Conservation (phyloP, 2,329 filamentous ascomycete genomes). For the Nemania bipapillata region DNA sequence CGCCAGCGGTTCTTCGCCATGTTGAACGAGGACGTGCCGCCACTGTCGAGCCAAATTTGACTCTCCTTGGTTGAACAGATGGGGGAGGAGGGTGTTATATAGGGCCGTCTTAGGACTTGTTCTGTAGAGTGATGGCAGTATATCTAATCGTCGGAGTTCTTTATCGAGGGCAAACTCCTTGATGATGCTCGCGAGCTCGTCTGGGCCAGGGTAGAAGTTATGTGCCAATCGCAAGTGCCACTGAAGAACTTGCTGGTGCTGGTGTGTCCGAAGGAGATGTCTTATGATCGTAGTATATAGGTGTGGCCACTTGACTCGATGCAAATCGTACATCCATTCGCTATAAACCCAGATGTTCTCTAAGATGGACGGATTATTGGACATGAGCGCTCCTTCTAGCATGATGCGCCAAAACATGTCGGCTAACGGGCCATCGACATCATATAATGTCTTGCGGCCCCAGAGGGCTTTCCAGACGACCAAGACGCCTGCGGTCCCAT, state of each 20-base stretch:
- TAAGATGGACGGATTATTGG: conserved; percentile 49
- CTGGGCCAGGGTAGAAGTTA: conserved; percentile 56
- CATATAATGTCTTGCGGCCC: conserved; percentile 49
- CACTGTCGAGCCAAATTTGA: conserved; percentile 60
- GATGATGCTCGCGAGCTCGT: conserved; percentile 57
- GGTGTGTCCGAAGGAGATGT: conserved; percentile 55
- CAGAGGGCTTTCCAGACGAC: conserved; percentile 50
- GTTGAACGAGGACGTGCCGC: conserved; percentile 57
- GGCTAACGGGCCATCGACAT: conserved; percentile 44
- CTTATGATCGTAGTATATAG: conserved; percentile 62
- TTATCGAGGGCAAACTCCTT: conserved; percentile 55
- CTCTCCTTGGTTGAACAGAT: conserved; percentile 61
- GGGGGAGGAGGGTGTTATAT: conserved; percentile 65
- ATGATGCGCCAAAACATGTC: conserved; percentile 50
- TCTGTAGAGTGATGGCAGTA: conserved; percentile 60
- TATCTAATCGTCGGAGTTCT: conserved; percentile 53
- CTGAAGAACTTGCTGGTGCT: conserved; percentile 54
- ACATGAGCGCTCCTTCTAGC: conserved; percentile 50
- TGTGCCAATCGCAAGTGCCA: conserved; percentile 62
- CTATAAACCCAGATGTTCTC: conserved; percentile 55
- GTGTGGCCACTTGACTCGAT: conserved; percentile 60
- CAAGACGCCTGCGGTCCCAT: conserved; percentile 45
- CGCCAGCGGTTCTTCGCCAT: conserved; percentile 57
- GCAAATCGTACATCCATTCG: conserved; percentile 56
- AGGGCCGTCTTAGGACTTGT: conserved; percentile 57